These are phyloP conservation scores for Acanthamoeba polyphaga DNA, from an alignment of 208 protist genomes.

Conservation along the genomic window DNA sequence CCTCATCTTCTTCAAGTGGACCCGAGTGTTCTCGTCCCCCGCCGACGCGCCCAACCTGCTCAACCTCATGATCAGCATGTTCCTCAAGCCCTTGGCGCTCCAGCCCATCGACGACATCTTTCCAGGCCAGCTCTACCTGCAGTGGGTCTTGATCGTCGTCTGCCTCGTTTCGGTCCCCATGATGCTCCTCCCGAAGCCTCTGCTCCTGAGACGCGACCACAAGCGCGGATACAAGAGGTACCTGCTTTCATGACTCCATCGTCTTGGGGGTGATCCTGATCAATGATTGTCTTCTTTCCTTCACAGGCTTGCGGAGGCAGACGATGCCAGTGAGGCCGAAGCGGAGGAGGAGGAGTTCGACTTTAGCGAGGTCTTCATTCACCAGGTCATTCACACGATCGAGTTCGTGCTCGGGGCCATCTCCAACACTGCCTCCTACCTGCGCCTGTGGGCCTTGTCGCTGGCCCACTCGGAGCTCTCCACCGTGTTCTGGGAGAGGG, in stretches of 20 bases:
- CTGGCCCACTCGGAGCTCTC: slow-evolving; percentile 97
- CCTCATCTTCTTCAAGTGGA: slow-evolving; percentile 99
- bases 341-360: slow-evolving; percentile 90
- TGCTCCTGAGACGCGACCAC: slow-evolving; percentile 83
- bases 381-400: slow-evolving; percentile 99
- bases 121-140: slow-evolving; percentile 82
- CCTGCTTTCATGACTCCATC: slow-evolving; percentile 87
- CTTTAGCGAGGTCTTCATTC: slow-evolving; percentile 96
- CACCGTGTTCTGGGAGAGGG: slow-evolving; percentile 86
- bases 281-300: neutral
- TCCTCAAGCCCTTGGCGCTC: slow-evolving; percentile 88
- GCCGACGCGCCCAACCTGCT: slow-evolving; percentile 90
- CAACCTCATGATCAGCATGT: slow-evolving; percentile 96
- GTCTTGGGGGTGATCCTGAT: slow-evolving; percentile 89
- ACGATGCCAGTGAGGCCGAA: no score
- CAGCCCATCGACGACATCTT: slow-evolving; percentile 72
- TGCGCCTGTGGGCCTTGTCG: slow-evolving; percentile 99
- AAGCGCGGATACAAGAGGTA: slow-evolving; percentile 75
- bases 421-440: slow-evolving; percentile 99
- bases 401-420: slow-evolving; percentile 99
- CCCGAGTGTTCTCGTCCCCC: slow-evolving; percentile 76
- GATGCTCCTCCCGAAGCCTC: slow-evolving; percentile 94
- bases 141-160: slow-evolving; percentile 91
- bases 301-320: slow-evolving; percentile 45
- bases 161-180: slow-evolving; percentile 92